phyloP scores from a whole-genome alignment of 805 yeast species.

The Kuraishia ogatae region DNA sequence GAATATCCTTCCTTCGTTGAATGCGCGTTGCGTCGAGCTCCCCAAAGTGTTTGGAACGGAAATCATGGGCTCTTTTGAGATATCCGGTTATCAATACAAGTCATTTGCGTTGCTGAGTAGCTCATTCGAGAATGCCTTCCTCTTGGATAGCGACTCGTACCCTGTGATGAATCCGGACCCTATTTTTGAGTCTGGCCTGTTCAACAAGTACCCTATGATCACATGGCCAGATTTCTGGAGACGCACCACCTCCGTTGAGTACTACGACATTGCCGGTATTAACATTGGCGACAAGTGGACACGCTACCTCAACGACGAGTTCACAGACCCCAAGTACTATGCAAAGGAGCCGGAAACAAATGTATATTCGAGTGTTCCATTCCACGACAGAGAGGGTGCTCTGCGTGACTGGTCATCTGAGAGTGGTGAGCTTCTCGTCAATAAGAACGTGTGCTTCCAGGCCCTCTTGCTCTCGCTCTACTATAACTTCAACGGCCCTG shows the following conservation, averaged over 20 bases:
- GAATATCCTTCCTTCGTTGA: conserved; percentile 46
- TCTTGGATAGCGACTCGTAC: conserved; percentile 70
- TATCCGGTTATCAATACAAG: conserved; percentile 63
- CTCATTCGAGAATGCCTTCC: conserved; percentile 59
- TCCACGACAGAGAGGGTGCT: conserved; percentile 59
- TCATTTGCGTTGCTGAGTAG: conserved; percentile 65
- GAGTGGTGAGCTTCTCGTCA: conserved; percentile 57
- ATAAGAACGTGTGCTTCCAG: conserved; percentile 47
- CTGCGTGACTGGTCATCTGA: conserved; percentile 65
- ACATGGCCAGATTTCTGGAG: conserved; percentile 90
- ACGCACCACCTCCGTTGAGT: conserved; percentile 68
- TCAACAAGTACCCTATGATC: conserved; percentile 37
- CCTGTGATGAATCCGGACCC: conserved; percentile 59
- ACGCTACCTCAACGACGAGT: conserved; percentile 22
- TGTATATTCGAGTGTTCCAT: conserved; percentile 30
- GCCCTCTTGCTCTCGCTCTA: conserved; percentile 53
- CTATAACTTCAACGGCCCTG: conserved; percentile 59
- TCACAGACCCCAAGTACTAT: conserved; percentile 20
- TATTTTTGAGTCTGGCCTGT: conserved; percentile 52
- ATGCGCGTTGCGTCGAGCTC: conserved; percentile 62
- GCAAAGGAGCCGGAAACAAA: conserved; percentile 24
- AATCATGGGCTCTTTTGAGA: conserved; percentile 35
- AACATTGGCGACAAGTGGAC: conserved; percentile 26
- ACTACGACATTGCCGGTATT: conserved; percentile 60
- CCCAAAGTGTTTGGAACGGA: conserved; percentile 51